These are phyloP conservation scores for Cryphonectria parasitica DNA, from an alignment of 2,329 filamentous ascomycete species.

Conservation along the genomic window DNA sequence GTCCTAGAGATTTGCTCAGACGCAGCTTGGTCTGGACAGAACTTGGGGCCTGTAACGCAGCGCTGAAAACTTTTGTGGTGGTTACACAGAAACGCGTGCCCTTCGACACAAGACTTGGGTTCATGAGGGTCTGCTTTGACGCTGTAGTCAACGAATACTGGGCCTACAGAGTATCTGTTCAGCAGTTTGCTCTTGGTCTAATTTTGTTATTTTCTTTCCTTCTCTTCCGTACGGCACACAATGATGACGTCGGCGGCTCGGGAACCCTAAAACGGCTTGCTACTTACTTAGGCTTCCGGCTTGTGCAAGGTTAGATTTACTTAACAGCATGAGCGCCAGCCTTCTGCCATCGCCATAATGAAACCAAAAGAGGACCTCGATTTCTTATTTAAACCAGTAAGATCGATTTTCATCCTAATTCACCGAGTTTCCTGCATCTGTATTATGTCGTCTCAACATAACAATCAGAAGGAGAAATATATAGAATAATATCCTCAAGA, in stretches of 20 bases:
- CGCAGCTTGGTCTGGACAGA: background rate
- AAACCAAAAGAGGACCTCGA: background rate
- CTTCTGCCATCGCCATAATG: background rate
- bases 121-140: background rate
- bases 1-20: background rate
- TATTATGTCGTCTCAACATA: background rate
- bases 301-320: no score
- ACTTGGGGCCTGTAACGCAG: background rate
- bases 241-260: conserved; percentile 12
- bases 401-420: background rate
- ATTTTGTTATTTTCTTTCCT: background rate
- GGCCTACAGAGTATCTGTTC: background rate
- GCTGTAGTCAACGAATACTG: background rate
- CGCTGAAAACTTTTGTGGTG: background rate
- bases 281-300: no score
- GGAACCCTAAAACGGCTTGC: background rate
- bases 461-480: background rate
- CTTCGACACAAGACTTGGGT: background rate
- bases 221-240: background rate
- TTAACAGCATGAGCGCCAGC: no score
- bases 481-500: background rate
- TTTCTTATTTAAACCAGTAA: background rate
- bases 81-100: background rate
- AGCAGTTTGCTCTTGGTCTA: no score
- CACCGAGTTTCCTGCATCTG: no score